A percentile compares a stretch with the other conserved stretches of the same genome.
phyloP scores from a whole-genome alignment of 768 basidiomycete genomes.

The Leccinum arenicola region DNA sequence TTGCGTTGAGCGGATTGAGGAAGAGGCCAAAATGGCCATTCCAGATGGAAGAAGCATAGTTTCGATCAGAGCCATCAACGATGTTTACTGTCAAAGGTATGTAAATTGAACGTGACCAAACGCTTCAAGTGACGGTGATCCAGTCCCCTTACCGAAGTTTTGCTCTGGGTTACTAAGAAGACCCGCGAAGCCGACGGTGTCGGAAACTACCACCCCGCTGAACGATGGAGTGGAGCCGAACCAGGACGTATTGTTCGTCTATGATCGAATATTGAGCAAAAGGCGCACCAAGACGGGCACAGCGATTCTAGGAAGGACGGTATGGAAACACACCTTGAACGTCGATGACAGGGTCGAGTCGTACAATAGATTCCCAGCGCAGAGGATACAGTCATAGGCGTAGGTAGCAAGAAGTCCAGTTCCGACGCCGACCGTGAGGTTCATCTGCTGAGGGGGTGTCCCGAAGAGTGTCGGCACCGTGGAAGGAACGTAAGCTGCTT shows the following conservation, averaged over 20 bases:
- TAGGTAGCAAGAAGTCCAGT: constrained; percentile 16
- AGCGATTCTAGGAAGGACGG: neutral
- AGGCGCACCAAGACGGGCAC: neutral
- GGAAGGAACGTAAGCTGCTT: constrained; percentile 8
- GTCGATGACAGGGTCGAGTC: constrained; percentile 23
- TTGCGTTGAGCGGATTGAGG: constrained; percentile 21
- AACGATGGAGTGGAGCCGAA: constrained; percentile 12
- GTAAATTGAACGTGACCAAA: neutral
- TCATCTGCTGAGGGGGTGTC: constrained; percentile 27
- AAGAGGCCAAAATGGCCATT: constrained; percentile 28
- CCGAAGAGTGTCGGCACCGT: constrained; percentile 23
- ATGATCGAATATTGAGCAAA: neutral
- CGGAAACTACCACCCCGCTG: constrained; percentile 16
- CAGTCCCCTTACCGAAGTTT: constrained; percentile 15
- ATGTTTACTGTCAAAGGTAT: constrained; percentile 19
- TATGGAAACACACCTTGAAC: constrained; percentile 19
- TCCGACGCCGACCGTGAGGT: constrained; percentile 23
- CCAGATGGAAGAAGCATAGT: constrained; percentile 1
- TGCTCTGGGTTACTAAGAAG: constrained; percentile 13
- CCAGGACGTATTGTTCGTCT: constrained; percentile 23
- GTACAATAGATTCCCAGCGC: constrained; percentile 20
- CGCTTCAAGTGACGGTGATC: neutral
- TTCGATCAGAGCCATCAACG: constrained; percentile 18
- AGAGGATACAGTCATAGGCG: constrained; percentile 25
- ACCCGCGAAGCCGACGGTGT: constrained; percentile 21